Evolutionary conservation across 352 stramenopile genomes (phyloP), one percentile per base, ranked within the genome.

Genomic region (Phytopythium sindhum): DNA sequence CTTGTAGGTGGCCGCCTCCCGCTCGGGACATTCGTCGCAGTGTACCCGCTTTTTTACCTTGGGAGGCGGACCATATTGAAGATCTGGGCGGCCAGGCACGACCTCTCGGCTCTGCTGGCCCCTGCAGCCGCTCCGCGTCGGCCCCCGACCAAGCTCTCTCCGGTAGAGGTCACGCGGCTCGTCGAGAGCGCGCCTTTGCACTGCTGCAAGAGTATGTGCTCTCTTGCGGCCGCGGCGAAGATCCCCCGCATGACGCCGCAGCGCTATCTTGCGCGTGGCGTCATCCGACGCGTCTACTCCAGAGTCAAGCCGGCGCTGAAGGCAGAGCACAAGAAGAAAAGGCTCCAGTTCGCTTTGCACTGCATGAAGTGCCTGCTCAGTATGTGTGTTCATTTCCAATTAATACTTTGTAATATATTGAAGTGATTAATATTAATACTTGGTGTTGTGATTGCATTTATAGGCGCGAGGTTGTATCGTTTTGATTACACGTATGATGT

Each of bases 401-500:
- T 41, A 41, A 11, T 41, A 41, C 31, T 51, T 62, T 23, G 44
- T 24, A 35, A 35, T 35, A 35, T 35, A 35, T 35, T 8, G 31
- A 21, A 31, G 53, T 21, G 24, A 33, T 44, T 47, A 44, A 14
- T 60, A 57, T 37, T 47, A 58, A 26, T 54, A 31, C 28, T 51
- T 23, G 17, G 21, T 35, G 57, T 45, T 26, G 17, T 45, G 41
- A 54, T 42, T 35, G 23, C 3, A 35, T 35, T 3, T 8, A 35
- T 62, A 65, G 64, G 57, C 4, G 42, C 10, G 0, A 23, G n/a
- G 21, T 50, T n/a, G n/a, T 63, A 44, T 60, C 24, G 58, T 21
- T 33, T 59, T 7, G 17, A 69, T 57, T 33, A 61, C 42, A 69
- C 66, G 52, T 69, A 60, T 5, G 58, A 65, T 50, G 23, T 47